Percentiles rank a stretch among this genome's conserved stretches.
Evolutionary conservation across 768 basidiomycete genomes (phyloP).

Genomic region (Cystobasidium onofrii): DNA sequence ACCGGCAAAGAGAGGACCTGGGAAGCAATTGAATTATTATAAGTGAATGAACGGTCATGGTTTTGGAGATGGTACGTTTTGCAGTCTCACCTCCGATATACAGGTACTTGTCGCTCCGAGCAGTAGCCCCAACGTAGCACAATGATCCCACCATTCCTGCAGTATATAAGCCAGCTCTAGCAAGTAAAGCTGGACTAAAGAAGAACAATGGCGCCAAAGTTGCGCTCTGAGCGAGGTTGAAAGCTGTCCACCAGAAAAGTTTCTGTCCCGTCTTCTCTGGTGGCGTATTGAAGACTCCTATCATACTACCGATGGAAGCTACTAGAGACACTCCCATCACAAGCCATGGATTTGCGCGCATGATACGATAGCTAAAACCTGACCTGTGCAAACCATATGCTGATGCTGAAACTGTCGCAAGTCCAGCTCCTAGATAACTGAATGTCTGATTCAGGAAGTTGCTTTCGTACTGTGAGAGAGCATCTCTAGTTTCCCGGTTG

Average conservation of each 20-base stretch:
- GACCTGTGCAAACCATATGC: slow-evolving; percentile 47
- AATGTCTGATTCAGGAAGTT: slow-evolving; percentile 36
- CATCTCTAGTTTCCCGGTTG: slow-evolving; percentile 37
- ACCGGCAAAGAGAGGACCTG: slow-evolving; percentile 69
- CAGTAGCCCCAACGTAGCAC: slow-evolving; percentile 80
- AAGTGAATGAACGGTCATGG: too few species aligned
- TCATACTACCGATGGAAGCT: slow-evolving; percentile 75
- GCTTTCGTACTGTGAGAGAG: slow-evolving; percentile 34
- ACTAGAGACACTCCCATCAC: slow-evolving; percentile 38
- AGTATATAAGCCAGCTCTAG: slow-evolving; percentile 80
- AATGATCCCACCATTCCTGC: slow-evolving; percentile 76
- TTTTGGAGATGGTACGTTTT: too few species aligned
- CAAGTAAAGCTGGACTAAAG: slow-evolving; percentile 71
- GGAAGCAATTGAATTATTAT: too few species aligned
- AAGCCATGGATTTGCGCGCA: slow-evolving; percentile 40
- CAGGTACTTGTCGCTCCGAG: slow-evolving; percentile 74
- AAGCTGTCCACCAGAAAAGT: slow-evolving; percentile 51
- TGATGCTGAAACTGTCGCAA: slow-evolving; percentile 65
- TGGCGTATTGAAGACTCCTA: slow-evolving; percentile 67
- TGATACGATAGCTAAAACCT: slow-evolving; percentile 33
- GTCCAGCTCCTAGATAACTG: slow-evolving; percentile 73
- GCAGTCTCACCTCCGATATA: slow-evolving; percentile 63
- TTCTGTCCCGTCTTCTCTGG: slow-evolving; percentile 53
- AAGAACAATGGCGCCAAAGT: slow-evolving; percentile 84
- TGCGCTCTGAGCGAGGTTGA: slow-evolving; percentile 77